Percentiles rank a stretch among this genome's conserved stretches.
Conservation (phyloP, 441 rosid species). For the Biscutella auriculata region DNA sequence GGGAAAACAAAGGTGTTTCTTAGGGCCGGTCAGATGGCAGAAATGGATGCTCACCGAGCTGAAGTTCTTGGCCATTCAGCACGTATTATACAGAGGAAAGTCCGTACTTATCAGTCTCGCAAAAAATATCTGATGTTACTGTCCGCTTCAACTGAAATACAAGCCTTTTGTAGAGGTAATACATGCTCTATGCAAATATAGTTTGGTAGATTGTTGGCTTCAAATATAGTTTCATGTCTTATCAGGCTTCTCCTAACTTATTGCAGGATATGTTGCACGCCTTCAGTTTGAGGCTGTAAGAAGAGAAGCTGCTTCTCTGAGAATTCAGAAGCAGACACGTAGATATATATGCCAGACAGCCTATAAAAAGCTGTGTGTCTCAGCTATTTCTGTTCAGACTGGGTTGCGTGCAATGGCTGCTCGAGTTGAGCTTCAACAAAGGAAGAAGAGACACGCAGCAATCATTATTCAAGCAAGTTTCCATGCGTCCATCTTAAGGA, state of each 20-base stretch:
- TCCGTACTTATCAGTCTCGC: conserved; percentile 38
- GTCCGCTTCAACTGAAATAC: conserved; percentile 49
- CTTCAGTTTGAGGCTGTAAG: conserved; percentile 43
- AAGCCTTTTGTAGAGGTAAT: conserved; percentile 79
- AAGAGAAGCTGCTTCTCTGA: conserved; percentile 63
- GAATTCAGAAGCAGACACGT: conserved; percentile 62
- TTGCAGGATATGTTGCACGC: conserved; percentile 59
- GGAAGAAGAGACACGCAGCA: conserved; percentile 52
- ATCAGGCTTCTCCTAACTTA: conserved; percentile 9
- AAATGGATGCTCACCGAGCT: conserved; percentile 65
- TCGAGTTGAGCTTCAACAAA: conserved; percentile 35
- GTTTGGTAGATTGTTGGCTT: background rate
- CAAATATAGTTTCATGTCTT: background rate
- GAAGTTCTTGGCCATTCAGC: conserved; percentile 78
- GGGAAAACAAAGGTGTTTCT: conserved; percentile 93
- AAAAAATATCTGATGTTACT: conserved; percentile 41
- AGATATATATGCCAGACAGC: conserved; percentile 42
- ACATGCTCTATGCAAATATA: conserved; percentile 7
- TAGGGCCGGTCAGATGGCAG: conserved; percentile 99
- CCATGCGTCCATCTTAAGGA: background rate
- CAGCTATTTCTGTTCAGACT: conserved; percentile 63
- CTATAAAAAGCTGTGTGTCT: conserved; percentile 34
- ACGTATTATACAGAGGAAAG: conserved; percentile 58
- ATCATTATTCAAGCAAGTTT: conserved; percentile 59
- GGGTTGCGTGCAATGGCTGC: conserved; percentile 73